A percentile compares a stretch with the other conserved stretches of the same genome.
These are phyloP conservation scores for Globisporangium ultimum DNA, from an alignment of 352 stramenopile genomes.

Conservation along the genomic window DNA sequence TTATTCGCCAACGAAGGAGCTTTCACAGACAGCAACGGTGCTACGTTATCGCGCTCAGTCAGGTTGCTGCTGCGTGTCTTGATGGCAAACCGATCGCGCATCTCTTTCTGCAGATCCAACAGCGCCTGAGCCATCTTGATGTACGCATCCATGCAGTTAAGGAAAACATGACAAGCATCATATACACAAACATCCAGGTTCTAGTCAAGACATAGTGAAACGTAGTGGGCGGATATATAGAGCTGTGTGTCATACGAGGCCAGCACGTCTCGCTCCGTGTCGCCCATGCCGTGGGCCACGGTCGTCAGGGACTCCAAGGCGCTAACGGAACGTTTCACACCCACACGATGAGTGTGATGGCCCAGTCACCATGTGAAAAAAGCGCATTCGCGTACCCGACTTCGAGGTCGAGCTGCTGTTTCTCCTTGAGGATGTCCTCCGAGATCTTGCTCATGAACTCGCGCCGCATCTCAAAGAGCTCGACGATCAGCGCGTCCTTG, in stretches of 20 bases:
- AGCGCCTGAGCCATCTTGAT: slow-evolving; percentile 52
- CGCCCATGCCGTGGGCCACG: neutral
- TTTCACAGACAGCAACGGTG: too few species aligned
- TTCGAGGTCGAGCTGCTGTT: slow-evolving; percentile 59
- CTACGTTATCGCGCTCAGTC: neutral
- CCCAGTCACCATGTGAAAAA: neutral
- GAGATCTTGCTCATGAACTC: slow-evolving; percentile 70
- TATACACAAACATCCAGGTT: too few species aligned
- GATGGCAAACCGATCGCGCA: slow-evolving; percentile 32
- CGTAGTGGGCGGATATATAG: slow-evolving; percentile 48
- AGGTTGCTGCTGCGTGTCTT: slow-evolving; percentile 12
- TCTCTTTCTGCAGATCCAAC: slow-evolving; percentile 50
- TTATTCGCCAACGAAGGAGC: too few species aligned
- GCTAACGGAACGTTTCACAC: neutral
- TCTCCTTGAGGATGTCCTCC: slow-evolving; percentile 66
- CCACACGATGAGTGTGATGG: too few species aligned
- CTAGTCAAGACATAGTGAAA: neutral
- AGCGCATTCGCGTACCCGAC: slow-evolving; percentile 26
- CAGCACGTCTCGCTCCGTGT: slow-evolving; percentile 50
- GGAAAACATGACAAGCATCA: neutral
- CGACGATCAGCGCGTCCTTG: slow-evolving; percentile 44
- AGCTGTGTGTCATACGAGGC: slow-evolving; percentile 68
- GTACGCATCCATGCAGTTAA: slow-evolving; percentile 21
- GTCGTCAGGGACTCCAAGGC: slow-evolving; percentile 7
- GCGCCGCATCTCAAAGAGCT: slow-evolving; percentile 66